These are phyloP conservation scores for Lecanoromycetidae sp. DNA, from an alignment of 2,329 filamentous ascomycete genomes.

Conservation along the genomic window DNA sequence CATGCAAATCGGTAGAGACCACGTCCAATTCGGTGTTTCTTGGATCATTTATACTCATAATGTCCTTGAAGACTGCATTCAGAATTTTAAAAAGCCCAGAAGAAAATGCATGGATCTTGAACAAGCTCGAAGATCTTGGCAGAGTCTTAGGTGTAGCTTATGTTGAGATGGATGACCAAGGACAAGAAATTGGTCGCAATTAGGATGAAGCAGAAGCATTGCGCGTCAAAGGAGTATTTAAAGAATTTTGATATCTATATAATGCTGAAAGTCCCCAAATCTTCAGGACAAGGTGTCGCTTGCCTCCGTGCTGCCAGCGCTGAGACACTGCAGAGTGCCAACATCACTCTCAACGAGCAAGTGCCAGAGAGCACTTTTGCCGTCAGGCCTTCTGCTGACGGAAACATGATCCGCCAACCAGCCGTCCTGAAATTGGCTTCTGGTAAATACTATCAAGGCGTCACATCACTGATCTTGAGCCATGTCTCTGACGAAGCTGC, in stretches of 20 bases:
- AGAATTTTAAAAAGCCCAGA: not conserved
- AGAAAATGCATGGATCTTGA: conserved; percentile 5
- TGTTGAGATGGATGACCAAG: not conserved
- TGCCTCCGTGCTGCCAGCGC: conserved; percentile 23
- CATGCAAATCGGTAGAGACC: conserved; percentile 1
- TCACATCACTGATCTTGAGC: conserved; percentile 25
- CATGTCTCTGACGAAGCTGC: conserved; percentile 27
- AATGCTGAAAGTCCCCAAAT: too few species aligned
- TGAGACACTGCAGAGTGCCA: conserved; percentile 22
- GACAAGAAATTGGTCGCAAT: too few species aligned
- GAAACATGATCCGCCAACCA: conserved; percentile 25
- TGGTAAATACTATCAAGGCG: conserved; percentile 24
- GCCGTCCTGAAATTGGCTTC: conserved; percentile 24
- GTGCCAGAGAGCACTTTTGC: conserved; percentile 22
- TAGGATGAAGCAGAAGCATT: too few species aligned
- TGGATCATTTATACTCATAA: conserved; percentile 1
- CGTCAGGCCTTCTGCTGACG: conserved; percentile 27
- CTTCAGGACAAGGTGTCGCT: conserved; percentile 24
- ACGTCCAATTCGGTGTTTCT: not conserved
- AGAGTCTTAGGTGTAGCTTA: not conserved
- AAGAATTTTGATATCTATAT: too few species aligned
- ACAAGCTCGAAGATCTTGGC: not conserved
- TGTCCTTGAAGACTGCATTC: not conserved
- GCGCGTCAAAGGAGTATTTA: conserved; percentile 20
- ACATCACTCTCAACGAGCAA: conserved; percentile 20